Conservation (phyloP, 148 eudicot genomes). For the Amaranthus cruentus region DNA sequence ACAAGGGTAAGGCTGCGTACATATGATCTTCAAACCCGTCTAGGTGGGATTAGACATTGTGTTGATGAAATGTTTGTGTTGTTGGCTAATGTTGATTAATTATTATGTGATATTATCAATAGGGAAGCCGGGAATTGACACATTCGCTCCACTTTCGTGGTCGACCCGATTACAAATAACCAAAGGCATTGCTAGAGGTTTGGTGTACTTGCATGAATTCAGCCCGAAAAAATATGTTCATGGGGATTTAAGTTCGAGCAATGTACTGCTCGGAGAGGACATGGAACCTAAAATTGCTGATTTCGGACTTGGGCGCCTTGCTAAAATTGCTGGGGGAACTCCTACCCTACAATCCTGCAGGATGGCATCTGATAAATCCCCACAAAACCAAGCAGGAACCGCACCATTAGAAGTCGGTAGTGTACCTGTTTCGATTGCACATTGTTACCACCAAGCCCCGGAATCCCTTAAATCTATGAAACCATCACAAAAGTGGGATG, state of each 20-base stretch:
- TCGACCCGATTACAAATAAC: conserved; percentile 55
- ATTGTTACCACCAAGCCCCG: conserved; percentile 74
- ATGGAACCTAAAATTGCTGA: conserved; percentile 88
- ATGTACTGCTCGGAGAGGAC: conserved; percentile 60
- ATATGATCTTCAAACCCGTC: no score
- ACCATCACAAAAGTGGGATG: conserved; percentile 96
- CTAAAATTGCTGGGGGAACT: conserved; percentile 75
- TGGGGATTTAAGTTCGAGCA: conserved; percentile 87
- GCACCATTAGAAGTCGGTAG: conserved; percentile 52
- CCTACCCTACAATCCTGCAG: conserved; percentile 63
- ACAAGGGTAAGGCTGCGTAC: no score
- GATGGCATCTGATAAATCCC: conserved; percentile 55
- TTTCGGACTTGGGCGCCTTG: conserved; percentile 89
- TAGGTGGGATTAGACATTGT: no score
- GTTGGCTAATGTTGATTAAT: conserved; percentile 5
- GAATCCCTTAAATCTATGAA: conserved; percentile 80
- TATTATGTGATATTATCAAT: conserved; percentile 20
- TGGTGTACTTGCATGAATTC: conserved; percentile 78
- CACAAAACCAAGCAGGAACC: conserved; percentile 49
- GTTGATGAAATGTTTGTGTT: neutral
- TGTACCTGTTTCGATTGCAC: conserved; percentile 27
- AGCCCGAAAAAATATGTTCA: conserved; percentile 96
- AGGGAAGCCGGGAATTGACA: conserved; percentile 69
- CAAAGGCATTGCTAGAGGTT: conserved; percentile 80
- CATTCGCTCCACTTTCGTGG: conserved; percentile 79